Base-by-base conservation (phyloP, 139 green algal species). In the Coelastrella sp. region DNA sequence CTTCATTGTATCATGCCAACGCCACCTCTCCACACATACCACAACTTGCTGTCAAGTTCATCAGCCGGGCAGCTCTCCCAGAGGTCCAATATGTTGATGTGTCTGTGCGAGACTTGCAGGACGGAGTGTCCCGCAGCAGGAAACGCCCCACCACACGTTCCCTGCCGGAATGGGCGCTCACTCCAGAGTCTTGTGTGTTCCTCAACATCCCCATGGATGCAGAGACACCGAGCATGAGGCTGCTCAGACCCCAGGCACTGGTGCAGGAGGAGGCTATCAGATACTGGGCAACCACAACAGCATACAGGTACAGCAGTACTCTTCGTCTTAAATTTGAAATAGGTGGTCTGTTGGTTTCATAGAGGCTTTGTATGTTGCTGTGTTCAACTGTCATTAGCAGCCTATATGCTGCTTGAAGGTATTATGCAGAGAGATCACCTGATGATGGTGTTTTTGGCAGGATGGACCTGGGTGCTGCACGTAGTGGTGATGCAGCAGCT, bases 121-220 rank as follows among this genome's bases (percentile, higher is more conserved):
- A 87, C 9, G 90, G 76, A 6, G 89, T 89, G 4, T 78, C 66
- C 12, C 79, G 70, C 70, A 90, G 86, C 86, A 78, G 63, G 1
- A 78, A 78, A 68, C 88, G 88, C 56, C 78, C 84, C 15, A 59
- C 19, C 17, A 85, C 88, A 6, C 81, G 81, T 17, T 88, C 72
- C 49, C 91, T 95, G 83, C 93, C 93, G 10, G 87, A 93, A 15
- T 91, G 91, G 87, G 85, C 81, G 57, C 78, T 95, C 60, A 78
- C 63, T 15, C 84, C 74, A 0, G 73, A 93, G 4, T 74, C 93
- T 59, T 82, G 88, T 73, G 91, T 96, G 58, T 95, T 96, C 74
- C 91, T 96, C 35, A 94, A 95, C 89, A 95, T 96, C 58, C 94
- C 94, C 49, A 96, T 96, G 94, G 94, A 96, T 81, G 94, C 94